phyloP scores from a whole-genome alignment of 768 basidiomycete species.

The Phlegmacium glaucopus region DNA sequence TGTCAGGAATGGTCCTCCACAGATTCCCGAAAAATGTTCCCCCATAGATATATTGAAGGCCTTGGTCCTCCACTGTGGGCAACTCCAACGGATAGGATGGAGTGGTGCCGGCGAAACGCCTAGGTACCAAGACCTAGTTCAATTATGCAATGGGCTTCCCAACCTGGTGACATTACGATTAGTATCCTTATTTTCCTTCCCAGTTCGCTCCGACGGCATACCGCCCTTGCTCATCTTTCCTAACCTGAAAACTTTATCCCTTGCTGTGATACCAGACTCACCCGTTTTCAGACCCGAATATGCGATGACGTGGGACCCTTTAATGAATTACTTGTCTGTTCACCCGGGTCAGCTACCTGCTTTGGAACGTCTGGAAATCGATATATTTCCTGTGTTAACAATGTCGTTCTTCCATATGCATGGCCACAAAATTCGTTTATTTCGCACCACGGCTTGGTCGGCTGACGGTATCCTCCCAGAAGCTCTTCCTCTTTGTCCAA shows the following conservation, averaged over 20 bases:
- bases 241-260: conserved; percentile 37
- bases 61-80: conserved; percentile 26
- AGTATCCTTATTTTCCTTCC: conserved; percentile 35
- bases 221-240: conserved; percentile 28
- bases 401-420: conserved; percentile 36
- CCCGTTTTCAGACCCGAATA: conserved; percentile 16
- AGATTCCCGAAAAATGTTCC: conserved; percentile 18
- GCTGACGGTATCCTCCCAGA: conserved; percentile 27
- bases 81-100: conserved; percentile 42
- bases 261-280: conserved; percentile 33
- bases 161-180: conserved; percentile 39
- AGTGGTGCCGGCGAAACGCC: conserved; percentile 39
- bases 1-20: conserved; percentile 31
- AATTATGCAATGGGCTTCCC: conserved; percentile 29
- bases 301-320: conserved; percentile 32
- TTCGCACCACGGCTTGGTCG: conserved; percentile 34
- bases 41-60: conserved; percentile 31
- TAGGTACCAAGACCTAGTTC: conserved; percentile 34
- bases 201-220: conserved; percentile 14
- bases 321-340: conserved; percentile 34
- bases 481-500: conserved; percentile 36
- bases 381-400: conserved; percentile 32
- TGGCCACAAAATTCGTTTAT: conserved; percentile 37
- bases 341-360: conserved; percentile 33
- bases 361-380: conserved; percentile 41